phyloP scores from a whole-genome alignment of 345 rosid genomes.

The Carallia pectinifolia region DNA sequence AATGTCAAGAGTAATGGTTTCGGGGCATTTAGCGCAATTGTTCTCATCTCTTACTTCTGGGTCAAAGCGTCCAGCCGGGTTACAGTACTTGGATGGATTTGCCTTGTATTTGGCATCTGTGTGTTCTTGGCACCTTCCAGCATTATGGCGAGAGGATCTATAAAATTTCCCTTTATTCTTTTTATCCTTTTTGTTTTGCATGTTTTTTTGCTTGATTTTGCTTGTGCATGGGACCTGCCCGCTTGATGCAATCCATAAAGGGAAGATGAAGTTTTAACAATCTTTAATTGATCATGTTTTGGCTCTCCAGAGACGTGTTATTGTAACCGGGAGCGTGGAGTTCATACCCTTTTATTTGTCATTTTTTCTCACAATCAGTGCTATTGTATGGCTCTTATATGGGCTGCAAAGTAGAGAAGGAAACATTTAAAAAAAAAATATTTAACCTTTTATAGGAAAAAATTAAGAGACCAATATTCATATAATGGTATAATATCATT shows the following conservation, averaged over 20 bases:
- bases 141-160: conserved; percentile 41
- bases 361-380: conserved; percentile 32
- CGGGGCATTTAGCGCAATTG: too few species aligned
- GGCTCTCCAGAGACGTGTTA: conserved; percentile 32
- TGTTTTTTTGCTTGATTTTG: neutral
- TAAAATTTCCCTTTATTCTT: neutral
- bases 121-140: conserved; percentile 67
- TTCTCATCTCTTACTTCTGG: conserved; percentile 36
- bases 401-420: conserved; percentile 3
- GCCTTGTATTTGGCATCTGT: conserved; percentile 45
- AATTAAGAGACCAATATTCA: too few species aligned
- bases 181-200: neutral
- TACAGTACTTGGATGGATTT: conserved; percentile 51
- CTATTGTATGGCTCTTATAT: conserved; percentile 36
- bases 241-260: neutral
- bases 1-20: too few species aligned
- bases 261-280: too few species aligned
- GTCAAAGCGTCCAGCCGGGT: conserved; percentile 43
- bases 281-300: neutral
- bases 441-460: too few species aligned
- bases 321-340: conserved; percentile 43
- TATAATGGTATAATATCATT: too few species aligned
- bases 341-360: conserved; percentile 28
- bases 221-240: neutral
- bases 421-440: too few species aligned